Evolutionary conservation across 208 protist genomes (phyloP).

Genomic region (Balamuthia mandrillaris): DNA sequence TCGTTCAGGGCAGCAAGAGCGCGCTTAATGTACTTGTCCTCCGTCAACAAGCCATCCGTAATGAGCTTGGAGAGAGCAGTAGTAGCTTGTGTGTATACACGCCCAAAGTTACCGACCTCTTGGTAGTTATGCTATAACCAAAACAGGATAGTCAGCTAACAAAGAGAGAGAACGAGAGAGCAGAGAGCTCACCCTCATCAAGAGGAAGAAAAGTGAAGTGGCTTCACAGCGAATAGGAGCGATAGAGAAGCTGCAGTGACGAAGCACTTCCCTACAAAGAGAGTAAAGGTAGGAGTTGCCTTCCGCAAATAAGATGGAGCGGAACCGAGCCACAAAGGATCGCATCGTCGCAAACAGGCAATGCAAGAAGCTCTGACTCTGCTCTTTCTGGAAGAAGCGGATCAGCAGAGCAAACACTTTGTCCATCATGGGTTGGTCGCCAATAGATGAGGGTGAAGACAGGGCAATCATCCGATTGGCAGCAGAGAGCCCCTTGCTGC

Average conservation of each 20-base stretch:
- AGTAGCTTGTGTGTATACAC: conserved; percentile 21
- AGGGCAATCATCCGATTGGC: too few species aligned
- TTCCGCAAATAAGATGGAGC: not conserved
- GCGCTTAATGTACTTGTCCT: conserved; percentile 5
- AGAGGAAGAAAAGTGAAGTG: conserved; percentile 16
- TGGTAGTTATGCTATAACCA: conserved; percentile 17
- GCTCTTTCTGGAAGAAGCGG: not conserved
- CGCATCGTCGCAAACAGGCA: not conserved
- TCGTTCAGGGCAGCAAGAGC: conserved; percentile 8
- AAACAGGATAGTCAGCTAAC: not conserved
- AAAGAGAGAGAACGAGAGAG: not conserved
- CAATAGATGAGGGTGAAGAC: too few species aligned
- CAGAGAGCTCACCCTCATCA: not conserved
- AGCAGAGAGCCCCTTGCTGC: too few species aligned
- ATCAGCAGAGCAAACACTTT: not conserved
- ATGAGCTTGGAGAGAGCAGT: conserved; percentile 37
- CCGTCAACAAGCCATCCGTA: conserved; percentile 8
- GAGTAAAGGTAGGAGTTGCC: not conserved
- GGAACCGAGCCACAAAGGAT: not conserved
- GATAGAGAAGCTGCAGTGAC: not conserved
- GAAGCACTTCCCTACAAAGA: conserved; percentile 12
- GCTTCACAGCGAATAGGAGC: not conserved
- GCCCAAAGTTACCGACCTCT: conserved; percentile 31
- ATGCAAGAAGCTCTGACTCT: not conserved
- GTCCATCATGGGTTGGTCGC: not conserved